Evolutionary conservation across 805 yeast genomes (phyloP).

Genomic region (Suhomyces canberraensis): DNA sequence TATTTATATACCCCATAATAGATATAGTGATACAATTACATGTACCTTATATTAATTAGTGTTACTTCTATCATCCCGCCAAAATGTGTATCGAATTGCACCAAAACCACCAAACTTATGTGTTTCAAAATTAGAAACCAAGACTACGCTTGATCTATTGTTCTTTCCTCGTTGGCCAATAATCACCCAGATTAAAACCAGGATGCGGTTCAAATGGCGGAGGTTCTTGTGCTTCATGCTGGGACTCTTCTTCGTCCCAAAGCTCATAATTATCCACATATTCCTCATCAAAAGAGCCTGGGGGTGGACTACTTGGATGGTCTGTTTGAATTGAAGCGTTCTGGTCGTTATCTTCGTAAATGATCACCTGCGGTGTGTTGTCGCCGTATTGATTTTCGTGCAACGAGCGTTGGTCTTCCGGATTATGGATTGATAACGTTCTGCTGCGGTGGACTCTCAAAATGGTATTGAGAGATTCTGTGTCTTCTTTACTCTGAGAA

Average conservation of each 20-base stretch:
- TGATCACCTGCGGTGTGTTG: background rate
- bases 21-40: no score
- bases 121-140: no score
- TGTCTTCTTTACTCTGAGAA: background rate
- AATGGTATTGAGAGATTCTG: background rate
- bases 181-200: slow-evolving; percentile 44
- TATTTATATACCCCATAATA: no score
- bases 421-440: background rate
- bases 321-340: background rate
- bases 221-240: slow-evolving; percentile 18
- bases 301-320: slow-evolving; percentile 1
- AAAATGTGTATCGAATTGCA: no score
- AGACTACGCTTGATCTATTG: no score
- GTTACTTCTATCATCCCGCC: no score
- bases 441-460: slow-evolving; percentile 1
- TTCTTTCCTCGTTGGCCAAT: slow-evolving; percentile 42
- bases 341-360: background rate
- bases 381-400: slow-evolving; percentile 4
- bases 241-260: slow-evolving; percentile 14
- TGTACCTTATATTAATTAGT: no score
- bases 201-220: slow-evolving; percentile 46
- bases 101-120: no score
- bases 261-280: slow-evolving; percentile 25
- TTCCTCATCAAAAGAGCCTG: slow-evolving; percentile 22
- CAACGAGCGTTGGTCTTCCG: background rate